Percentiles rank a stretch among this genome's conserved stretches.
Conservation (phyloP, 805 yeast species). For the Saccharomycopsis capsularis region DNA sequence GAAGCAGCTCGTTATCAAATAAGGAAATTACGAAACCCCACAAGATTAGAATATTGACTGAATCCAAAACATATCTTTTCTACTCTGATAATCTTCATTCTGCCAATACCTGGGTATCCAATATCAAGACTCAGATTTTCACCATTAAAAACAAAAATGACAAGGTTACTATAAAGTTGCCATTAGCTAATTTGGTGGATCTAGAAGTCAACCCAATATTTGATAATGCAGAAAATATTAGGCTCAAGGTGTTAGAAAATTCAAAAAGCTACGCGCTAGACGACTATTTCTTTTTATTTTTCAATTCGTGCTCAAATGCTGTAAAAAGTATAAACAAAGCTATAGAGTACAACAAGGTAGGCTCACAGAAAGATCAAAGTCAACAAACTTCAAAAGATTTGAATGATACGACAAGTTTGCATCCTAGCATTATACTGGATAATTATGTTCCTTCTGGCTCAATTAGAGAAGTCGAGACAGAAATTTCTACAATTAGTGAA, state of each 20-base stretch:
- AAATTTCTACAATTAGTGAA: neutral
- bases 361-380: neutral
- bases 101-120: constrained; percentile 77
- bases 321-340: constrained; percentile 16
- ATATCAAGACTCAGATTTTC: constrained; percentile 70
- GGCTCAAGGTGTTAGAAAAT: constrained; percentile 55
- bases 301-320: constrained; percentile 30
- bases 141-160: constrained; percentile 62
- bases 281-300: constrained; percentile 63
- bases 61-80: constrained; percentile 52
- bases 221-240: constrained; percentile 49
- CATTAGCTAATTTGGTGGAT: constrained; percentile 59
- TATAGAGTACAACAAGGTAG: neutral
- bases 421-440: constrained; percentile 5
- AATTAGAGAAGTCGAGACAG: neutral
- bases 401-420: neutral
- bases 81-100: constrained; percentile 64
- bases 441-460: constrained; percentile 10
- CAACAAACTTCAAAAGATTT: neutral
- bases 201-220: constrained; percentile 49
- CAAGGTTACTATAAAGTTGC: constrained; percentile 72
- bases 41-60: constrained; percentile 57
- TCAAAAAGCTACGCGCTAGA: constrained; percentile 51
- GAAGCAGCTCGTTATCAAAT: neutral
- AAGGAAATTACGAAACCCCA: constrained; percentile 23